Evolutionary conservation across 202 grass and related monocot genomes (phyloP), one percentile per base, ranked within the genome.

Genomic region (Hordeum pubiflorum): DNA sequence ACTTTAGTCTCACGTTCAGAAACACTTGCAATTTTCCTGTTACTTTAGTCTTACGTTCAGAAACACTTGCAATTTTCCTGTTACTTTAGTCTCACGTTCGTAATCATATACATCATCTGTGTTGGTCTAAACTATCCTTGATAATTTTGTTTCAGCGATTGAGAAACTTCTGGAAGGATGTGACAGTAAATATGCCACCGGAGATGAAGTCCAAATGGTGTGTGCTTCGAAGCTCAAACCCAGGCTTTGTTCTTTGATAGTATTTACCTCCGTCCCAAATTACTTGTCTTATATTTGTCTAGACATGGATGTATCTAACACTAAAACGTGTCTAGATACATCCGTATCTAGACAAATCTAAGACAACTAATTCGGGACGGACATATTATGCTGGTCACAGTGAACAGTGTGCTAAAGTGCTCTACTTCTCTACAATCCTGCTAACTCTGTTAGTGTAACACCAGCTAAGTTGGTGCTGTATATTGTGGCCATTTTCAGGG

Each of bases 131-230:
- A 37, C 27, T 75, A 40, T 57, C 79, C 4, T 31, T 15, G 48
- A 10, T 72, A n/a, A 72, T 72, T 84, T 38, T 86, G 26, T 79
- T 76, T 85, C 88, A 93, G 95, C 95, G 2, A 86, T 89, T 5
- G 95, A 97, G 88, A 91, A 88, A 54, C 85, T 97, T 48, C 72
- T 98, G 56, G 84, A 88, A 61, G 92, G 81, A 75, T 71, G 26
- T 72, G 74, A 79, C 57, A 91, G 48, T 81, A 98, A 86, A 93
- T 98, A 93, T 72, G 90, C 92, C 72, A 98, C 90, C 15, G 92
- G 90, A 58, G 88, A 94, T 77, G 84, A 94, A 57, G 67, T 88
- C 66, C 86, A 88, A 90, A 61, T 97, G 91, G 95, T 94, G 74
- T 58, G 86, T 81, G 20, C 82, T 61, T 26, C 62, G 58, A 69